Evolutionary conservation across 495 filamentous ascomycete species (phyloP), one percentile per base, ranked within the genome.

Genomic region (Tuber indicum): DNA sequence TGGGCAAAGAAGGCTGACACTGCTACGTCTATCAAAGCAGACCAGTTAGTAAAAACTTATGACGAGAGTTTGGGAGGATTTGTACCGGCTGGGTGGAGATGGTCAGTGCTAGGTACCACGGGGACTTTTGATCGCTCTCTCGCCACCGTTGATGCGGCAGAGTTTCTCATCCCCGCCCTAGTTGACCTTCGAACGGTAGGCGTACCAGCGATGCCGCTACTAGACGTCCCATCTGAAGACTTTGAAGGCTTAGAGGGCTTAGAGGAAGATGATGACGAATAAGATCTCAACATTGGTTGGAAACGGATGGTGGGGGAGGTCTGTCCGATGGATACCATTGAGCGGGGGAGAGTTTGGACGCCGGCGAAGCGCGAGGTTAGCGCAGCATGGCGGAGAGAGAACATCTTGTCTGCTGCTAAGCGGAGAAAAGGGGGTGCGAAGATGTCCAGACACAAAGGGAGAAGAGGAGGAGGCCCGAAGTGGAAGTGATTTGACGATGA

Each of bases 1-100:
- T 95, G 92, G 75, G 96, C 96, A 86, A 98, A 99, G 87, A 99
- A 98, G 72, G 91, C 91, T 10, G 95, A 94, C 45, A 97, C 87
- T 78, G 91, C 91, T 70, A 98, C 87, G 83, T 96, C 96, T 99
- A 47, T 75, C 72, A 78, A 72, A 21, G 42, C 19, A 23, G 14
- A 16, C 86, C 87, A 62, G 84, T 82, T 19, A 83, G 80, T 46
- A 71, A 21, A 78, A 83, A 82, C 52, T 83, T 71, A 12, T 85
- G 84, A 41, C 84, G 83, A 49, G 87, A 84, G 4, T 84, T 84
- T 17, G 85, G 84, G 62, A 84, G 85, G 49, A 58, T 41, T 47
- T 71, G 9, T 74, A 83, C 81, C 82, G 44, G 76, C 72, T 71
- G 81, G 82, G 44, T 77, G 78, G 66, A 83, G 71, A 71, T 83